These are phyloP conservation scores for Rhizopogon sp. DNA, from an alignment of 768 basidiomycete species.

Conservation along the genomic window DNA sequence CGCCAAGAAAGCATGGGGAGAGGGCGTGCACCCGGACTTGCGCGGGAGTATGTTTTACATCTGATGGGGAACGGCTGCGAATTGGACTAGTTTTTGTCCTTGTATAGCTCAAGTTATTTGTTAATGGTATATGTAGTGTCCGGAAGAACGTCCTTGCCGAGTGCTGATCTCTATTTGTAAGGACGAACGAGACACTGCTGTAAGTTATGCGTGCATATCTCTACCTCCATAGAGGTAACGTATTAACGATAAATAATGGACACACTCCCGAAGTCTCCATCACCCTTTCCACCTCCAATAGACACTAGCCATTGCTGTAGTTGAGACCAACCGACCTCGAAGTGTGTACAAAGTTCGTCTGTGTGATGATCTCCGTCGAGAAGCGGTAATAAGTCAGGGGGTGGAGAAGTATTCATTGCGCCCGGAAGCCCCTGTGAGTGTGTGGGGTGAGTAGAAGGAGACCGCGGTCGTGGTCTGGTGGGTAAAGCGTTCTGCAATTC, in stretches of 20 bases:
- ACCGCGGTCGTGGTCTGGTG: slow-evolving; percentile 38
- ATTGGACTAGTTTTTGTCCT: too few species aligned
- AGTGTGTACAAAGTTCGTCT: slow-evolving; percentile 82
- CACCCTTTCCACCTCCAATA: slow-evolving; percentile 56
- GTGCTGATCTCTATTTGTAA: too few species aligned
- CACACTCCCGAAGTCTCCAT: slow-evolving; percentile 69
- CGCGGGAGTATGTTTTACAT: slow-evolving; percentile 69
- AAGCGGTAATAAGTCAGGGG: slow-evolving; percentile 50
- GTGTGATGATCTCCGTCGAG: slow-evolving; percentile 90
- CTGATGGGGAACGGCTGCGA: slow-evolving; percentile 18
- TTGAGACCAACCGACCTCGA: slow-evolving; percentile 80
- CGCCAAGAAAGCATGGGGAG: too few species aligned
- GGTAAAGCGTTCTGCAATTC: neutral
- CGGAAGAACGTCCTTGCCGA: too few species aligned
- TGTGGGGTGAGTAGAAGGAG: slow-evolving; percentile 43
- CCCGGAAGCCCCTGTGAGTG: slow-evolving; percentile 21
- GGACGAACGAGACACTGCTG: too few species aligned
- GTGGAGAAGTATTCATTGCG: slow-evolving; percentile 26
- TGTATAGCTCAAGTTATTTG: neutral
- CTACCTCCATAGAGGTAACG: neutral
- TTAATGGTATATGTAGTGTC: too few species aligned
- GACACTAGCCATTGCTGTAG: slow-evolving; percentile 67
- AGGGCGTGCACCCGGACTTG: slow-evolving; percentile 40
- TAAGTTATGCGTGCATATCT: neutral
- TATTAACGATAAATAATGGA: slow-evolving; percentile 71